A percentile compares a stretch with the other conserved stretches of the same genome.
phyloP scores from a whole-genome alignment of 2,329 filamentous ascomycete genomes.

The Cercospora sp. region DNA sequence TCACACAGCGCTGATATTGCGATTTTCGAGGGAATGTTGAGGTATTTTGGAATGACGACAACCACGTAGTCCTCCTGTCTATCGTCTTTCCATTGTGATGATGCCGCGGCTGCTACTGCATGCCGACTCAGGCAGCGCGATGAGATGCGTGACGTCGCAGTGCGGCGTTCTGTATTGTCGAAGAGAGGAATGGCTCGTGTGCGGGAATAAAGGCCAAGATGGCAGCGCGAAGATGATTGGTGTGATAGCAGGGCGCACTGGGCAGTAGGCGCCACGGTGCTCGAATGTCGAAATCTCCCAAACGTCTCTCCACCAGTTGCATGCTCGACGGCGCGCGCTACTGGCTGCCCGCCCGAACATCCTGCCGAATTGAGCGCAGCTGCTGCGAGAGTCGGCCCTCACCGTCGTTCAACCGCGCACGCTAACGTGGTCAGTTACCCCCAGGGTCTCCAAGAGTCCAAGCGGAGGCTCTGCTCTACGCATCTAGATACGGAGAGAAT shows the following conservation, averaged over 20 bases:
- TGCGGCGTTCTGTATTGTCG: slow-evolving; percentile 9
- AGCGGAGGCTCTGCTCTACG: not conserved
- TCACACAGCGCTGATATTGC: slow-evolving; percentile 5
- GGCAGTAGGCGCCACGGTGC: not conserved
- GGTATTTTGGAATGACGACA: not conserved
- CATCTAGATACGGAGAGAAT: not conserved
- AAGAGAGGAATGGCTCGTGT: not conserved
- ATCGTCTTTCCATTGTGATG: not conserved
- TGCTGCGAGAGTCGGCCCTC: slow-evolving; percentile 4
- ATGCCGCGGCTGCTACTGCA: not conserved
- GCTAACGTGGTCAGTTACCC: not conserved
- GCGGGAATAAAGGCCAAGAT: not conserved
- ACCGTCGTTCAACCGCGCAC: slow-evolving; percentile 7
- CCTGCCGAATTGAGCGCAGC: not conserved
- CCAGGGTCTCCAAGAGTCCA: not conserved
- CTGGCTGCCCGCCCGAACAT: not conserved
- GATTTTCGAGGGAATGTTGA: not conserved
- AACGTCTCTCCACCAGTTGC: slow-evolving; percentile 8
- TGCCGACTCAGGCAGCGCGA: not conserved
- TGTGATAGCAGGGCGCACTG: not conserved
- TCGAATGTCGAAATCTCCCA: slow-evolving; percentile 18
- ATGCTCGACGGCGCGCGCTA: not conserved
- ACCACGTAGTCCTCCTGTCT: not conserved
- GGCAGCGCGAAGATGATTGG: not conserved
- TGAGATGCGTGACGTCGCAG: not conserved